phyloP scores from a whole-genome alignment of 1,284 basidiomycete species.

The Heterobasidion annosum region DNA sequence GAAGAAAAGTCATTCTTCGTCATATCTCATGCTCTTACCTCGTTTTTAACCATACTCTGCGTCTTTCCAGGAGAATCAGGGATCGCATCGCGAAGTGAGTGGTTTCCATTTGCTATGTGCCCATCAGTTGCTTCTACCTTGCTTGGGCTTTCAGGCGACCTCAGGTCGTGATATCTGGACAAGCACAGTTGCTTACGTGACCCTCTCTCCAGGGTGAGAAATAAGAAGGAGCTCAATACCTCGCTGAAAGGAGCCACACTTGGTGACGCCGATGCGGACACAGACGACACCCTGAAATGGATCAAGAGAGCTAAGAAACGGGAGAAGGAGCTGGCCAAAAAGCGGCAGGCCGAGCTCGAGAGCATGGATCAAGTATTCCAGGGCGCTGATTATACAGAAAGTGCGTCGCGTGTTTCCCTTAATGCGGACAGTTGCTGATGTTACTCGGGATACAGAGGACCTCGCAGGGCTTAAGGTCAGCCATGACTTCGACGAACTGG shows the following conservation, averaged over 20 bases:
- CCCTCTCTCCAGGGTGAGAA: slow-evolving; percentile 65
- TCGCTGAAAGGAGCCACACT: slow-evolving; percentile 88
- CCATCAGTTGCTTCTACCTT: slow-evolving; percentile 44
- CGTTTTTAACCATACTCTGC: slow-evolving; percentile 11
- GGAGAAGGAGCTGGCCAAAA: slow-evolving; percentile 76
- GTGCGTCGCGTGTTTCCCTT: slow-evolving; percentile 33
- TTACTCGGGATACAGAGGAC: slow-evolving; percentile 48
- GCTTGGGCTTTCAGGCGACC: slow-evolving; percentile 16
- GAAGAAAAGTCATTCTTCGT: slow-evolving; percentile 58
- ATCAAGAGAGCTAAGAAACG: slow-evolving; percentile 82
- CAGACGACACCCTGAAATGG: slow-evolving; percentile 79
- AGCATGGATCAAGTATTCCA: slow-evolving; percentile 72
- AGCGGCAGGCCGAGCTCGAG: slow-evolving; percentile 71
- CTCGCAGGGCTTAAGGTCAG: slow-evolving; percentile 90
- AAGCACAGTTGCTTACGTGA: slow-evolving; percentile 33
- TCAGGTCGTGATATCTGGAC: neutral
- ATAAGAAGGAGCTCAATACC: slow-evolving; percentile 83
- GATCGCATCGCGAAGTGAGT: slow-evolving; percentile 89
- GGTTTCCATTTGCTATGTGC: slow-evolving; percentile 13
- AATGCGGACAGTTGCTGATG: neutral
- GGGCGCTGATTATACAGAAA: slow-evolving; percentile 70
- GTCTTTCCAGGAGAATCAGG: slow-evolving; percentile 50
- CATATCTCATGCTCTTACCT: neutral
- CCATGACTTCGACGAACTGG: slow-evolving; percentile 88
- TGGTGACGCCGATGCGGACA: slow-evolving; percentile 69